Evolutionary conservation across 2,329 filamentous ascomycete species (phyloP).

Genomic region (Aspergillaceae sp.): DNA sequence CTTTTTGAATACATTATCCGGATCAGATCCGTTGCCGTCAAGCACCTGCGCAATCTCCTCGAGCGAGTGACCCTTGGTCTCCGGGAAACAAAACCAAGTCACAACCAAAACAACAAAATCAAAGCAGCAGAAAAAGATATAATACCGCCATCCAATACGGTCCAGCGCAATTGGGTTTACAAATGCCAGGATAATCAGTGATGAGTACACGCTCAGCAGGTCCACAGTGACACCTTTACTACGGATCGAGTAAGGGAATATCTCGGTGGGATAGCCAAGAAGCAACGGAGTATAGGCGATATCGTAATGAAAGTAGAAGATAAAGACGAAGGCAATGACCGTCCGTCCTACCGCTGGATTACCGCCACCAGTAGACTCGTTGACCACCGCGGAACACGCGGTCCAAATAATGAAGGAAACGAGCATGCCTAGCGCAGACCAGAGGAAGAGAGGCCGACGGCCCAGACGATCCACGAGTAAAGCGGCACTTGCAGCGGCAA

Average conservation of each 20-base stretch:
- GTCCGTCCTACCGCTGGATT: constrained; percentile 7
- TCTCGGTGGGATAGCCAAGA: constrained; percentile 48
- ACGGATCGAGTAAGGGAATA: constrained; percentile 51
- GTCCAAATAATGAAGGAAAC: constrained; percentile 17
- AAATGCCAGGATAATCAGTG: constrained; percentile 16
- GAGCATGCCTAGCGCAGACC: constrained; percentile 17
- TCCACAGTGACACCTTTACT: constrained; percentile 19
- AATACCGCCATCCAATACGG: constrained; percentile 27
- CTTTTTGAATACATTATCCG: background rate
- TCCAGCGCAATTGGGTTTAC: constrained; percentile 29
- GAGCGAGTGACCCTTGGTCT: constrained; percentile 22
- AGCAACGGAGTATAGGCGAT: constrained; percentile 53
- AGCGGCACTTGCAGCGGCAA: constrained; percentile 10
- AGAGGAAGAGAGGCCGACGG: constrained; percentile 15
- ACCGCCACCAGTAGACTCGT: constrained; percentile 7
- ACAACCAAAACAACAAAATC: constrained; percentile 15
- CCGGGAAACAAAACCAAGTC: constrained; percentile 19
- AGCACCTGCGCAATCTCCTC: constrained; percentile 22
- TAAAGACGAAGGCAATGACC: constrained; percentile 52
- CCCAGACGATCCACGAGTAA: constrained; percentile 17
- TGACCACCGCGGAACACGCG: constrained; percentile 13
- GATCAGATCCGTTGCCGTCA: constrained; percentile 10
- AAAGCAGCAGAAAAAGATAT: constrained; percentile 27
- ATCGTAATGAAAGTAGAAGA: constrained; percentile 53
- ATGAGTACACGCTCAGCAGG: constrained; percentile 16